Evolutionary conservation across 495 filamentous ascomycete species (phyloP).

Genomic region (Penicillium coffeae): DNA sequence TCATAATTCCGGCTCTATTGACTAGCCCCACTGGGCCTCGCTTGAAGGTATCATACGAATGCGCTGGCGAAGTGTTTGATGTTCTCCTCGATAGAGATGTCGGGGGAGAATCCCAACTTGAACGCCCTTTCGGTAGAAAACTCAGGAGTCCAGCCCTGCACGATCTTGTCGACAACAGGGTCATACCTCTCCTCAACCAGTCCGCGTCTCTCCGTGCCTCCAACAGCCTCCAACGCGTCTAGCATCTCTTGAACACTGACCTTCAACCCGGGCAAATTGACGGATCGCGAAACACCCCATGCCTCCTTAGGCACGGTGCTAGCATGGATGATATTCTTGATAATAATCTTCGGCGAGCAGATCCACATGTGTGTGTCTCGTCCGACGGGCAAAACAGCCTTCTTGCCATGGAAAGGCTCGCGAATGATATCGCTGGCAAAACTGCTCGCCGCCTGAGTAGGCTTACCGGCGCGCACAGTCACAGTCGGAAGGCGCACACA

Average conservation of each 20-base stretch:
- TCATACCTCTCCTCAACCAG: slow-evolving; percentile 65
- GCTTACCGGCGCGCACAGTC: slow-evolving; percentile 67
- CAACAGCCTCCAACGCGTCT: slow-evolving; percentile 65
- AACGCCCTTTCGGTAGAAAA: slow-evolving; percentile 59
- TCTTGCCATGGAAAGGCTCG: slow-evolving; percentile 59
- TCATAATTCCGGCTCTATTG: slow-evolving; percentile 10
- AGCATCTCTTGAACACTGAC: slow-evolving; percentile 72
- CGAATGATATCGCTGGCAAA: slow-evolving; percentile 73
- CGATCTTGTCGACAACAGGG: slow-evolving; percentile 61
- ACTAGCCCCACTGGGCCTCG: slow-evolving; percentile 9
- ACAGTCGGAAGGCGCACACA: slow-evolving; percentile 72
- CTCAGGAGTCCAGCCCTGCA: slow-evolving; percentile 69
- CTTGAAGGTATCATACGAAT: slow-evolving; percentile 22
- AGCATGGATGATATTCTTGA: slow-evolving; percentile 67
- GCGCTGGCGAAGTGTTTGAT: slow-evolving; percentile 48
- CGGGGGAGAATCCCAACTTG: slow-evolving; percentile 56
- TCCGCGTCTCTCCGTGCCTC: slow-evolving; percentile 62
- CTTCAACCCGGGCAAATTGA: slow-evolving; percentile 72
- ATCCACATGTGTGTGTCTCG: slow-evolving; percentile 58
- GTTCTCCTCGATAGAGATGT: slow-evolving; percentile 55
- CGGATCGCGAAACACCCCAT: slow-evolving; percentile 54
- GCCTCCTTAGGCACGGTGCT: slow-evolving; percentile 50
- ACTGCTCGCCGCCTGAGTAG: slow-evolving; percentile 68
- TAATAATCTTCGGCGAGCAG: slow-evolving; percentile 61
- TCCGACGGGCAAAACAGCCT: slow-evolving; percentile 59